These are phyloP conservation scores for Ophiostoma pallidulum DNA, from an alignment of 2,329 filamentous ascomycete genomes.

Conservation along the genomic window DNA sequence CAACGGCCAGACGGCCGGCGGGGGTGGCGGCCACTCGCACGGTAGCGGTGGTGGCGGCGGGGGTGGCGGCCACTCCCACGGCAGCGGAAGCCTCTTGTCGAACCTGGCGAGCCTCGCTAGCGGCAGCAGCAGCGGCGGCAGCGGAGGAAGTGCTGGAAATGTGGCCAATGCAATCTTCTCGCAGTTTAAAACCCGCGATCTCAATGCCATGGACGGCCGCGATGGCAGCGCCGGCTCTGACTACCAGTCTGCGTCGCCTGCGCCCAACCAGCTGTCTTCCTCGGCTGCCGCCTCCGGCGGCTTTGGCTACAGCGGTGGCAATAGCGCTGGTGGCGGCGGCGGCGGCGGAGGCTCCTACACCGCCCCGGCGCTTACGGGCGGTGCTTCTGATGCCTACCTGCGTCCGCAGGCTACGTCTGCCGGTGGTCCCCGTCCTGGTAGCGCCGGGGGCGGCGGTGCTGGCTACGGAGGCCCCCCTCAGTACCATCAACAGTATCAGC, in stretches of 20 bases:
- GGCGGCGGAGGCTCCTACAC: background rate
- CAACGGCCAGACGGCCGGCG: constrained; percentile 23
- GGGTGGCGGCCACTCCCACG: constrained; percentile 24
- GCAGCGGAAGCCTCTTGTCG: constrained; percentile 20
- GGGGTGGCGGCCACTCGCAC: constrained; percentile 21
- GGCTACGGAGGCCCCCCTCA: background rate
- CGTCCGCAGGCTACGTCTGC: constrained; percentile 9
- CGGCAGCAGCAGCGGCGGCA: background rate
- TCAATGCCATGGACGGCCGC: constrained; percentile 43
- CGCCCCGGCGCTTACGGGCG: constrained; percentile 7
- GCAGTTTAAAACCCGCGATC: constrained; percentile 50
- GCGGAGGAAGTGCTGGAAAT: too few species aligned
- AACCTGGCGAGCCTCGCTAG: constrained; percentile 20
- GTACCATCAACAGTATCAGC: background rate
- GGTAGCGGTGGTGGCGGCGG: constrained; percentile 22
- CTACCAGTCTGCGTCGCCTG: constrained; percentile 29
- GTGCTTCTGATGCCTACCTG: constrained; percentile 14
- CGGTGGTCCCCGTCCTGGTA: too few species aligned
- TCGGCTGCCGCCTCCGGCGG: constrained; percentile 21
- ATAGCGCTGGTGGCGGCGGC: constrained; percentile 14
- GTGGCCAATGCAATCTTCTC: constrained; percentile 51
- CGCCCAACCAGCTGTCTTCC: constrained; percentile 12
- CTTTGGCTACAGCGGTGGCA: constrained; percentile 33
- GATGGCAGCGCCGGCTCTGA: constrained; percentile 24
- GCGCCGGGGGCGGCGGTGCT: background rate